Evolutionary conservation across 2,329 filamentous ascomycete species (phyloP).

Genomic region (Exophiala spinifera): DNA sequence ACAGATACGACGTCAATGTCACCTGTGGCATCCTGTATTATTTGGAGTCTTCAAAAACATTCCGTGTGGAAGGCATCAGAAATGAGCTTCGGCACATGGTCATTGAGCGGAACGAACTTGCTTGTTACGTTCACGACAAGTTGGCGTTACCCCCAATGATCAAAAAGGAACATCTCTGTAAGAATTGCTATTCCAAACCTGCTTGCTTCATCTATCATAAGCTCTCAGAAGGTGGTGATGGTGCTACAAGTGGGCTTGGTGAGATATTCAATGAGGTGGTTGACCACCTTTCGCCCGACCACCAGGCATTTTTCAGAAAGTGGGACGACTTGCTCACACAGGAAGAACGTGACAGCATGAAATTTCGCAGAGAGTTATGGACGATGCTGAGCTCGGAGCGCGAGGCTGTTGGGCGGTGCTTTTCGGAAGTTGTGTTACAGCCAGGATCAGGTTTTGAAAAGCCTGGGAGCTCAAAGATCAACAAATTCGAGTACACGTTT

Average conservation of each 20-base stretch:
- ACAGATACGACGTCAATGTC: slow-evolving; percentile 89
- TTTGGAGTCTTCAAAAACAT: slow-evolving; percentile 82
- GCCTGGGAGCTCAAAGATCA: slow-evolving; percentile 73
- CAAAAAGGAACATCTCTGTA: slow-evolving; percentile 75
- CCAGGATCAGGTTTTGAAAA: slow-evolving; percentile 71
- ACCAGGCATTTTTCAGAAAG: slow-evolving; percentile 84
- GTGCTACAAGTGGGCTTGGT: slow-evolving; percentile 75
- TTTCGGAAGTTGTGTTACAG: slow-evolving; percentile 80
- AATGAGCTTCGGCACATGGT: slow-evolving; percentile 95
- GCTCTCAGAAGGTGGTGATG: slow-evolving; percentile 77
- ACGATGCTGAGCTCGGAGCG: slow-evolving; percentile 89
- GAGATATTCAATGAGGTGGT: slow-evolving; percentile 80
- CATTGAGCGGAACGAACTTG: slow-evolving; percentile 87
- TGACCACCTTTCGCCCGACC: slow-evolving; percentile 67
- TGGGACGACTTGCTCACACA: slow-evolving; percentile 93
- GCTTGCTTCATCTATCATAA: slow-evolving; percentile 93
- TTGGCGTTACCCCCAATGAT: slow-evolving; percentile 83
- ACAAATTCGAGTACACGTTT: slow-evolving; percentile 84
- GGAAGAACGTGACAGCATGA: slow-evolving; percentile 87
- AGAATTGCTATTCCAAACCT: slow-evolving; percentile 83
- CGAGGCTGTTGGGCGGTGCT: slow-evolving; percentile 84
- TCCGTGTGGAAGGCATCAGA: slow-evolving; percentile 78
- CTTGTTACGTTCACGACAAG: slow-evolving; percentile 77
- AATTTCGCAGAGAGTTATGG: slow-evolving; percentile 86
- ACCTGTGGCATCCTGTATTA: slow-evolving; percentile 92